phyloP scores from a whole-genome alignment of 768 basidiomycete species.

The Xerocomellus chrysenteron region DNA sequence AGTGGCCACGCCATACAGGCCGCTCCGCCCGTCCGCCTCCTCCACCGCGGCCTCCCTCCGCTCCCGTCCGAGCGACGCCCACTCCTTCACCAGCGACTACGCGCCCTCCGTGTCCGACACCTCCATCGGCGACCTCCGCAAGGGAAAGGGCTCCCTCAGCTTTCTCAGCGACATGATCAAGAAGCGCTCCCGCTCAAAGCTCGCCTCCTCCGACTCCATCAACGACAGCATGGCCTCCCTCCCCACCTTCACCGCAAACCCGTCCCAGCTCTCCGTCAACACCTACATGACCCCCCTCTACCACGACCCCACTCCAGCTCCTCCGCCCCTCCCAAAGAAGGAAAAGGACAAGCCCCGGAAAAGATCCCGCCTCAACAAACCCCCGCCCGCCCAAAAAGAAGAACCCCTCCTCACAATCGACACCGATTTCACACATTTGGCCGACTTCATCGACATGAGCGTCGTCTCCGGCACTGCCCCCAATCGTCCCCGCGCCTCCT shows the following conservation, averaged over 20 bases:
- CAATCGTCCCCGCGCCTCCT: slow-evolving; percentile 21
- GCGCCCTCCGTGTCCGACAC: slow-evolving; percentile 34
- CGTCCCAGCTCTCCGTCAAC: slow-evolving; percentile 26
- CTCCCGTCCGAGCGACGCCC: slow-evolving; percentile 31
- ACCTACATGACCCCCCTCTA: slow-evolving; percentile 16
- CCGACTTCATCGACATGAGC: slow-evolving; percentile 67
- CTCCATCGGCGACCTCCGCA: slow-evolving; percentile 41
- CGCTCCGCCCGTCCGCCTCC: slow-evolving; percentile 34
- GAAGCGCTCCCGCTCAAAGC: slow-evolving; percentile 40
- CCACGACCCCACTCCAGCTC: neutral
- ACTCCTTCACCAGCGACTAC: slow-evolving; percentile 26
- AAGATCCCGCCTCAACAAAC: slow-evolving; percentile 23
- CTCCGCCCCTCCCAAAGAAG: slow-evolving; percentile 23
- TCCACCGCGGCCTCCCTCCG: slow-evolving; percentile 31
- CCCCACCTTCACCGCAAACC: slow-evolving; percentile 40
- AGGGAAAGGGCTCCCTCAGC: slow-evolving; percentile 47
- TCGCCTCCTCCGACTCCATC: slow-evolving; percentile 35
- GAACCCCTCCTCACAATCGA: slow-evolving; percentile 20
- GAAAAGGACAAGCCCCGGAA: slow-evolving; percentile 23
- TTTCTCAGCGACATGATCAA: slow-evolving; percentile 40
- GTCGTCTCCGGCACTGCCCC: slow-evolving; percentile 4
- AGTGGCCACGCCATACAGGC: slow-evolving; percentile 30
- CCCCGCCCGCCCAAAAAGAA: slow-evolving; percentile 29
- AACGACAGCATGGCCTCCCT: slow-evolving; percentile 31
- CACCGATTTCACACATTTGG: slow-evolving; percentile 57